These are phyloP conservation scores for Fusarium sp. DNA, from an alignment of 2,329 filamentous ascomycete genomes.

Conservation along the genomic window DNA sequence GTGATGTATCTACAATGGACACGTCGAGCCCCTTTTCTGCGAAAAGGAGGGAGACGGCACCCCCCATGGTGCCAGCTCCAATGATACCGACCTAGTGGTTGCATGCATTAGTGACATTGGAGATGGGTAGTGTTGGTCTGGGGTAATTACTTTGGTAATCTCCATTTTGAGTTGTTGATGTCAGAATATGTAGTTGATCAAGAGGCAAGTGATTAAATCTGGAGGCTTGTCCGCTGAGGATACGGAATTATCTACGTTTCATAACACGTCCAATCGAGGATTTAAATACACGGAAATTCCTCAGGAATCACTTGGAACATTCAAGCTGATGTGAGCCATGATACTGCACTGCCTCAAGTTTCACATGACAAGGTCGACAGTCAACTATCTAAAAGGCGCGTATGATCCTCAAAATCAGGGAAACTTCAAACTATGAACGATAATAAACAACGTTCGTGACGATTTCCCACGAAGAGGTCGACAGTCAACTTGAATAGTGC, in stretches of 20 bases:
- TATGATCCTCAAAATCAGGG: neutral
- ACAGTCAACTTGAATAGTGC: conserved; percentile 8
- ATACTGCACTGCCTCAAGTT: neutral
- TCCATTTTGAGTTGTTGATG: neutral
- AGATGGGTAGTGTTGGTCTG: neutral
- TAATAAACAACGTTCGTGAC: neutral
- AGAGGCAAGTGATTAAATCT: neutral
- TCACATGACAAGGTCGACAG: conserved; percentile 13
- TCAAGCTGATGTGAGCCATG: neutral
- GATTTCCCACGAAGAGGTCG: neutral
- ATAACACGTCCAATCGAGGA: neutral
- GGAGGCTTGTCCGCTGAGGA: neutral
- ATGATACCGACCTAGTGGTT: conserved; percentile 15
- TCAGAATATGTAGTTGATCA: neutral
- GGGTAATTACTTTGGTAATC: conserved; percentile 6
- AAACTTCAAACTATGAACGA: neutral
- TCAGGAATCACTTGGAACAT: neutral
- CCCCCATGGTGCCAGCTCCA: conserved; percentile 21
- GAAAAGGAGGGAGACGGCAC: conserved; percentile 8
- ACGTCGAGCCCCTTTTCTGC: conserved; percentile 16
- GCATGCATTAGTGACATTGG: neutral
- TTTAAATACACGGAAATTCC: neutral
- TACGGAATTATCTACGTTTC: neutral
- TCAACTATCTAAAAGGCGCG: neutral
- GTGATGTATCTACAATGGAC: neutral